Evolutionary conservation across 768 basidiomycete genomes (phyloP).

Genomic region (Boletus vermiculosoides): DNA sequence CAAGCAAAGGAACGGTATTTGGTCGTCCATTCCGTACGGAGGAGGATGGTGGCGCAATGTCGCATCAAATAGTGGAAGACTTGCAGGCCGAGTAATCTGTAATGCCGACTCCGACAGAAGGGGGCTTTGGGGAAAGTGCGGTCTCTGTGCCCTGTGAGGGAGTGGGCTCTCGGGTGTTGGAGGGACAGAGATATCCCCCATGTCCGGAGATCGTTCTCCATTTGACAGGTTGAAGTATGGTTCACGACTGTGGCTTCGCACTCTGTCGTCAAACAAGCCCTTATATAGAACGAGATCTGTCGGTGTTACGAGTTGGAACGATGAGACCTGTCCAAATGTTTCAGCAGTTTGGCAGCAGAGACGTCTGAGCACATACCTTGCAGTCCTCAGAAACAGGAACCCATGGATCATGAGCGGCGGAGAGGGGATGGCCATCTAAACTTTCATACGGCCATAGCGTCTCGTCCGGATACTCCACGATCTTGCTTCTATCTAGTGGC

Average conservation of each 20-base stretch:
- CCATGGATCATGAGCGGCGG: slow-evolving; percentile 19
- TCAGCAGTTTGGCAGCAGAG: slow-evolving; percentile 7
- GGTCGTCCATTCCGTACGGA: slow-evolving; percentile 42
- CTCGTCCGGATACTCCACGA: slow-evolving; percentile 49
- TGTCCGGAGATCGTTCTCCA: slow-evolving; percentile 6
- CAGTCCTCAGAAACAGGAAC: slow-evolving; percentile 20
- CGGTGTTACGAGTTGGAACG: slow-evolving; percentile 20
- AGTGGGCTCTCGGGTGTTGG: slow-evolving; percentile 34
- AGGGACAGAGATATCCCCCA: slow-evolving; percentile 12
- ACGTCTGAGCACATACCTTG: slow-evolving; percentile 10
- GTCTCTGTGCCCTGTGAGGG: slow-evolving; percentile 7
- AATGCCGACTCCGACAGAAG: background rate
- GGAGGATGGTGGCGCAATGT: slow-evolving; percentile 30
- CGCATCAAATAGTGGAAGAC: background rate
- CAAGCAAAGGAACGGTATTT: slow-evolving; percentile 33
- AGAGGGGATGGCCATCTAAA: slow-evolving; percentile 5
- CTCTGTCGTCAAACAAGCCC: slow-evolving; percentile 1
- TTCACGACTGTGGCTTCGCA: slow-evolving; percentile 2
- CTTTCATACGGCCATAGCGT: slow-evolving; percentile 35
- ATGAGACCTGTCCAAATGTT: slow-evolving; percentile 11
- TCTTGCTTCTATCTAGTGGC: slow-evolving; percentile 35
- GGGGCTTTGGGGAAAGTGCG: background rate
- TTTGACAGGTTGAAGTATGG: slow-evolving; percentile 7
- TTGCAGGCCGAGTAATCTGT: background rate
- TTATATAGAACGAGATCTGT: slow-evolving; percentile 16